A percentile compares a stretch with the other conserved stretches of the same genome.
These are phyloP conservation scores for Dissophora ornata DNA, from an alignment of 192 early-diverging fungal genomes.

Conservation along the genomic window DNA sequence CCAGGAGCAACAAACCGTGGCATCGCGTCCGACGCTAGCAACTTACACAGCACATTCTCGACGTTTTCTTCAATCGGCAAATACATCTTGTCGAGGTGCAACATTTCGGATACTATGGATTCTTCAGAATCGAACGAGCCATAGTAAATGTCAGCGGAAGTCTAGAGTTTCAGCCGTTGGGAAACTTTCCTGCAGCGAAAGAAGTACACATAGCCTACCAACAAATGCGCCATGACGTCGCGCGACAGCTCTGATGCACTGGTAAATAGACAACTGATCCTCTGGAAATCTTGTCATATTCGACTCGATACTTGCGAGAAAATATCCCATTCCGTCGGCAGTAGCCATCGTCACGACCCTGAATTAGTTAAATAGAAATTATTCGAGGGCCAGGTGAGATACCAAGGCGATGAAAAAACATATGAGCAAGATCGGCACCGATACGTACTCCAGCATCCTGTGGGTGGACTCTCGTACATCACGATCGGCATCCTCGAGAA, in stretches of 20 bases:
- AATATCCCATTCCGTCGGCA: slow-evolving; percentile 56
- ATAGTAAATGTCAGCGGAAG: too few species aligned
- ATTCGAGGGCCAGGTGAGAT: too few species aligned
- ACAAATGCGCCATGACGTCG: slow-evolving; percentile 66
- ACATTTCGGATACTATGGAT: slow-evolving; percentile 63
- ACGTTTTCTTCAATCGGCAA: slow-evolving; percentile 77
- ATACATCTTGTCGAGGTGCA: slow-evolving; percentile 74
- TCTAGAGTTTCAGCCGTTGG: too few species aligned
- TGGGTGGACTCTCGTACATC: slow-evolving; percentile 78
- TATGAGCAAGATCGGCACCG: too few species aligned
- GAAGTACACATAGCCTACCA: too few species aligned
- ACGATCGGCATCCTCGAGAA: slow-evolving; percentile 80
- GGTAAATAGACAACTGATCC: slow-evolving; percentile 77
- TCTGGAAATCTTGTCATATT: slow-evolving; percentile 75
- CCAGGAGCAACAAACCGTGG: too few species aligned
- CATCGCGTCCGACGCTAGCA: neutral
- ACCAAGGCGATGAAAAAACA: too few species aligned
- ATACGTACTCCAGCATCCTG: slow-evolving; percentile 75
- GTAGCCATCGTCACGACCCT: slow-evolving; percentile 62
- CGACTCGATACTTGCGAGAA: slow-evolving; percentile 68
- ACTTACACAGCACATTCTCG: slow-evolving; percentile 71
- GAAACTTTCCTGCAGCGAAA: too few species aligned
- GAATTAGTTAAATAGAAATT: neutral
- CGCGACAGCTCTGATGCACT: slow-evolving; percentile 74
- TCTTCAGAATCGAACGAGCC: slow-evolving; percentile 8